Conservation (phyloP, 495 filamentous ascomycete genomes). For the Sabuloglossum arenarium region DNA sequence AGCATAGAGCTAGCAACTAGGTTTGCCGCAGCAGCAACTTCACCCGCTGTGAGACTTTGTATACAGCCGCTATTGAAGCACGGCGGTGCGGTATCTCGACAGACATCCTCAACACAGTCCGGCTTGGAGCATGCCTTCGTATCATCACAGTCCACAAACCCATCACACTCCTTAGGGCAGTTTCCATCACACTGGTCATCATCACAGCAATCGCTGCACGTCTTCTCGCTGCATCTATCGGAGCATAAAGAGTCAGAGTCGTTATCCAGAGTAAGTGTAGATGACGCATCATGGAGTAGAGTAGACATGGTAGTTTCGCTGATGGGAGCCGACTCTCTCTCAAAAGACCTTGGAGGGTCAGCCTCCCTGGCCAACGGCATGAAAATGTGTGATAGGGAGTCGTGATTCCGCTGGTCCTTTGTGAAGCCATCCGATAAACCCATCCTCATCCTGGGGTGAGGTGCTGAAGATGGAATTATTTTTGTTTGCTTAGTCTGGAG, state of each 20-base stretch:
- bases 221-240: conserved; percentile 1
- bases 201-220: background rate
- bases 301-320: background rate
- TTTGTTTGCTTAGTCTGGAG: background rate
- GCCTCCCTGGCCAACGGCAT: background rate
- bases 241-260: conserved; percentile 2
- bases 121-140: conserved; percentile 11
- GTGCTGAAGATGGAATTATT: background rate
- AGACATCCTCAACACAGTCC: conserved; percentile 2
- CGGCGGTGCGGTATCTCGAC: background rate
- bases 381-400: background rate
- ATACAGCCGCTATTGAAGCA: conserved; percentile 4
- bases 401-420: background rate
- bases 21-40: background rate
- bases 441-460: background rate
- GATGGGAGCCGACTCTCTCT: background rate
- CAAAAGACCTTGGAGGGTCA: background rate
- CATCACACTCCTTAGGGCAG: conserved; percentile 22
- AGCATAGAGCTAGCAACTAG: background rate
- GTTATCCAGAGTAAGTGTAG: background rate
- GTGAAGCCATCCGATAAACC: background rate
- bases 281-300: background rate
- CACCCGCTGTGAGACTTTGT: conserved; percentile 1
- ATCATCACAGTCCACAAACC: conserved; percentile 24
- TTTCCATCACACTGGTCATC: conserved; percentile 14